These are phyloP conservation scores for Cubamyces lactineus DNA, from an alignment of 768 basidiomycete genomes.

Conservation along the genomic window DNA sequence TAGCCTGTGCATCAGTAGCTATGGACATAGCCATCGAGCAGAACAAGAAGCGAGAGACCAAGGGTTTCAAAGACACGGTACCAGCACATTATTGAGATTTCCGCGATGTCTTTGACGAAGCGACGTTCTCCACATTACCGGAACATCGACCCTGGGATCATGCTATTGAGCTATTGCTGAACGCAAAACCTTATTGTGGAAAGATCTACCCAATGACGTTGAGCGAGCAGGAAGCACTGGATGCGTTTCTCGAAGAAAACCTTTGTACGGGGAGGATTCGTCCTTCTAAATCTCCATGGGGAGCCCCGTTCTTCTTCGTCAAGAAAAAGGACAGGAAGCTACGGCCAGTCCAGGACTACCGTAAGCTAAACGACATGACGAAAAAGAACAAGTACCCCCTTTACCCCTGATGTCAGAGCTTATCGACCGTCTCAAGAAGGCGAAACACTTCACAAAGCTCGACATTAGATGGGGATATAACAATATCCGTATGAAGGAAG, in stretches of 20 bases:
- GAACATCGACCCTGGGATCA: slow-evolving; percentile 38
- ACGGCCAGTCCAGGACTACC: slow-evolving; percentile 29
- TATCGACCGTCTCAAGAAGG: slow-evolving; percentile 29
- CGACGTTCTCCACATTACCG: slow-evolving; percentile 35
- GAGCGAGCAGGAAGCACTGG: slow-evolving; percentile 17
- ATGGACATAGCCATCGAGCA: background rate
- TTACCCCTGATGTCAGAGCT: slow-evolving; percentile 38
- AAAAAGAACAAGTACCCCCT: slow-evolving; percentile 38
- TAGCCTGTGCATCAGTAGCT: background rate
- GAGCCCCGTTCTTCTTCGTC: slow-evolving; percentile 36
- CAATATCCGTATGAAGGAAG: slow-evolving; percentile 41
- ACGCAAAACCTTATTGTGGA: slow-evolving; percentile 24
- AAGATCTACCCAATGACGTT: slow-evolving; percentile 24
- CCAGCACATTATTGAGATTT: slow-evolving; percentile 32
- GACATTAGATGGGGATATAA: slow-evolving; percentile 37
- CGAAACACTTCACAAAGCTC: slow-evolving; percentile 33
- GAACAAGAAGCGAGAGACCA: slow-evolving; percentile 2
- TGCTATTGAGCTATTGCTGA: slow-evolving; percentile 37
- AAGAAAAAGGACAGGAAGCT: slow-evolving; percentile 34
- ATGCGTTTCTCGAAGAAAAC: slow-evolving; percentile 29
- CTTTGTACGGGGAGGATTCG: slow-evolving; percentile 23
- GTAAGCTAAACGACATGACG: slow-evolving; percentile 37
- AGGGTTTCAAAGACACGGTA: background rate
- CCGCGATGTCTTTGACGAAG: slow-evolving; percentile 32
- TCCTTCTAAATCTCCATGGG: slow-evolving; percentile 25